Percentiles rank a stretch among this genome's conserved stretches.
Evolutionary conservation across 2,329 filamentous ascomycete species (phyloP).

Genomic region (Cephalotrichum gorgonifer): DNA sequence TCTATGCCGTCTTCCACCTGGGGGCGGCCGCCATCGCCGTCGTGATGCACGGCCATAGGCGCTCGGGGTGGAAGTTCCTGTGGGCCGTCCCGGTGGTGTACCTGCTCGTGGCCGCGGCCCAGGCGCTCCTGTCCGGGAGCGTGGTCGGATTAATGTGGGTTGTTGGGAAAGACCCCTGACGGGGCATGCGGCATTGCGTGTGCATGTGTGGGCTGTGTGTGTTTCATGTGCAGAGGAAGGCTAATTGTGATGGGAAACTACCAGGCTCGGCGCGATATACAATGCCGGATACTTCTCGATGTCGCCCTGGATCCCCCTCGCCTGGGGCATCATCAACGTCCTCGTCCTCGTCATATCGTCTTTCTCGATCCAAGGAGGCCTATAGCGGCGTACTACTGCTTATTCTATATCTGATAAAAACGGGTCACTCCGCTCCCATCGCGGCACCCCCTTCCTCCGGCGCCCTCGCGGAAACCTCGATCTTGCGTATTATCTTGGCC

Average conservation of each 20-base stretch:
- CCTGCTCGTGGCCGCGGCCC: slow-evolving; percentile 57
- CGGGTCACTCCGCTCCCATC: neutral
- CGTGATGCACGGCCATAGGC: slow-evolving; percentile 55
- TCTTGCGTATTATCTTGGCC: slow-evolving; percentile 42
- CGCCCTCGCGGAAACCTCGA: slow-evolving; percentile 12
- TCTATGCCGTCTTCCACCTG: slow-evolving; percentile 66
- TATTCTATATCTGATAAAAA: too few species aligned
- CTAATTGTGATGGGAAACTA: neutral
- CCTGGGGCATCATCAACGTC: slow-evolving; percentile 80
- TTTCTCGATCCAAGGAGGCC: slow-evolving; percentile 83
- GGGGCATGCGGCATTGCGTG: too few species aligned
- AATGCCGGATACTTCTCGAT: slow-evolving; percentile 74
- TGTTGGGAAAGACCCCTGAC: neutral
- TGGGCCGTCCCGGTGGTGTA: slow-evolving; percentile 68
- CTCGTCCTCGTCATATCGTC: slow-evolving; percentile 75
- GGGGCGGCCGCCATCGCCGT: slow-evolving; percentile 62
- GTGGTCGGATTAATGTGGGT: slow-evolving; percentile 71
- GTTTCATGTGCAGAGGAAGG: neutral
- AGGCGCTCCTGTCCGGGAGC: slow-evolving; percentile 71
- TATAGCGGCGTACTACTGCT: slow-evolving; percentile 44
- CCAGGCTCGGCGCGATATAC: slow-evolving; percentile 62
- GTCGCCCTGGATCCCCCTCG: slow-evolving; percentile 89
- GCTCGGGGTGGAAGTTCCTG: slow-evolving; percentile 47
- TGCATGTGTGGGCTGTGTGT: too few species aligned
- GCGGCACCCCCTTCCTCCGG: neutral